A percentile compares a stretch with the other conserved stretches of the same genome.
These are phyloP conservation scores for Plasmodium gaboni DNA, from an alignment of 169 alveolate species.

Conservation along the genomic window DNA sequence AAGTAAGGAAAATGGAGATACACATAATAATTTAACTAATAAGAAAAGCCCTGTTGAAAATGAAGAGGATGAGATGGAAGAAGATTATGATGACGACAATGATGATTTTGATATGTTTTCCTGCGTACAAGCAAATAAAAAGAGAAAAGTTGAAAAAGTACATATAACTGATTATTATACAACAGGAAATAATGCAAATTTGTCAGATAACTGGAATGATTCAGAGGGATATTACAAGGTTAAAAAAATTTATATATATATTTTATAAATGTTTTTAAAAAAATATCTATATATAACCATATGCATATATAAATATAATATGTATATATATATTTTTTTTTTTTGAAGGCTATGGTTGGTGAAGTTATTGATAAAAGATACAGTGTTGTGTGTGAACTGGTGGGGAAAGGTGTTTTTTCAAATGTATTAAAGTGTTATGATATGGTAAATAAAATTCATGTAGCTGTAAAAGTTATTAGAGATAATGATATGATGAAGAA, in stretches of 20 bases:
- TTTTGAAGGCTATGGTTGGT: slow-evolving; percentile 89
- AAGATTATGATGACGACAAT: slow-evolving; percentile 44
- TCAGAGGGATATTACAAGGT: slow-evolving; percentile 88
- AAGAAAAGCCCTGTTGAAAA: not conserved
- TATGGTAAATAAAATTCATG: slow-evolving; percentile 78
- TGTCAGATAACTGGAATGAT: slow-evolving; percentile 87
- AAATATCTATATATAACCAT: not conserved
- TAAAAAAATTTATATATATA: not conserved
- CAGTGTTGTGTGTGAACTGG: slow-evolving; percentile 87
- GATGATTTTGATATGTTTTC: slow-evolving; percentile 74
- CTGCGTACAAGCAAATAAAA: slow-evolving; percentile 52
- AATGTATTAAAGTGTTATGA: slow-evolving; percentile 88
- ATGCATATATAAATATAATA: no score
- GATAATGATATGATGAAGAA: slow-evolving; percentile 93
- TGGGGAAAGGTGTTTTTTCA: slow-evolving; percentile 93
- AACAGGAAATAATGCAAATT: slow-evolving; percentile 71
- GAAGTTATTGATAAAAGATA: slow-evolving; percentile 90
- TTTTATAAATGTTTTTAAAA: no score
- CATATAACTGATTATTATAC: slow-evolving; percentile 57
- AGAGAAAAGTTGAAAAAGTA: slow-evolving; percentile 43
- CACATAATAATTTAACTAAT: not conserved
- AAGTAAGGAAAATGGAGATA: slow-evolving; percentile 7
- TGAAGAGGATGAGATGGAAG: not conserved
- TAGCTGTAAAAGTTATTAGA: slow-evolving; percentile 90
- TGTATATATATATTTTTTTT: not conserved